Percentiles rank a stretch among this genome's conserved stretches.
Conservation (phyloP, 2,329 filamentous ascomycete species). For the Madurella fahalii region DNA sequence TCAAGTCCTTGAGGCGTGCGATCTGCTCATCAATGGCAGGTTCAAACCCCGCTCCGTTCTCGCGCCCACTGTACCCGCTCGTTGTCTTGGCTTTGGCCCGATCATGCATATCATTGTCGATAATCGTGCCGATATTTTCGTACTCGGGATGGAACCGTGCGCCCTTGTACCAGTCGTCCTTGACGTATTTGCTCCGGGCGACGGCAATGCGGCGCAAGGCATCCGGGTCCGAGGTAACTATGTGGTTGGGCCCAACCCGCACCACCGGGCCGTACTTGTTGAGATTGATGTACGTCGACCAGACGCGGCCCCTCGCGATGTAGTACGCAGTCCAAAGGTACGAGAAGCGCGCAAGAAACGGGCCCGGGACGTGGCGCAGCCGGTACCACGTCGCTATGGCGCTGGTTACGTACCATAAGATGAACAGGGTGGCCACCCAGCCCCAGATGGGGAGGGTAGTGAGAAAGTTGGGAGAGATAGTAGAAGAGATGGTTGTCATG, state of each 20-base stretch:
- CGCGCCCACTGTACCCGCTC: slow-evolving; percentile 45
- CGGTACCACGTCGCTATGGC: background rate
- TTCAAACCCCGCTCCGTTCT: slow-evolving; percentile 41
- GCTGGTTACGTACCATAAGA: background rate
- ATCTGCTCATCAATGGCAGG: slow-evolving; percentile 44
- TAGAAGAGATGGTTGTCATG: too few species aligned
- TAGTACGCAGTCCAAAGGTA: slow-evolving; percentile 5
- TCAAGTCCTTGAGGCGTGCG: slow-evolving; percentile 38
- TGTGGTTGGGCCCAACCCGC: slow-evolving; percentile 30
- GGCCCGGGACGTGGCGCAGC: slow-evolving; percentile 12
- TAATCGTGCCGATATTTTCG: slow-evolving; percentile 44
- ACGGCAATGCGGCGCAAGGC: slow-evolving; percentile 22
- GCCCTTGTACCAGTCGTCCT: slow-evolving; percentile 35
- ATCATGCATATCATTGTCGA: slow-evolving; percentile 41
- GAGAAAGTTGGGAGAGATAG: too few species aligned
- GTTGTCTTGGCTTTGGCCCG: slow-evolving; percentile 37
- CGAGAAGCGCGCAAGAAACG: slow-evolving; percentile 10
- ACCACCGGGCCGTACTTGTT: slow-evolving; percentile 28
- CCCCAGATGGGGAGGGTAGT: too few species aligned
- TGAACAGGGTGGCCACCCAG: background rate
- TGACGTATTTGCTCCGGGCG: slow-evolving; percentile 21
- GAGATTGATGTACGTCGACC: slow-evolving; percentile 22
- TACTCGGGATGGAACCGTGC: slow-evolving; percentile 41
- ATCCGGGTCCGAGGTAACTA: slow-evolving; percentile 29
- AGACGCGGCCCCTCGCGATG: slow-evolving; percentile 20